These are phyloP conservation scores for Penicillium sp. DNA, from an alignment of 2,329 filamentous ascomycete species.

Conservation along the genomic window DNA sequence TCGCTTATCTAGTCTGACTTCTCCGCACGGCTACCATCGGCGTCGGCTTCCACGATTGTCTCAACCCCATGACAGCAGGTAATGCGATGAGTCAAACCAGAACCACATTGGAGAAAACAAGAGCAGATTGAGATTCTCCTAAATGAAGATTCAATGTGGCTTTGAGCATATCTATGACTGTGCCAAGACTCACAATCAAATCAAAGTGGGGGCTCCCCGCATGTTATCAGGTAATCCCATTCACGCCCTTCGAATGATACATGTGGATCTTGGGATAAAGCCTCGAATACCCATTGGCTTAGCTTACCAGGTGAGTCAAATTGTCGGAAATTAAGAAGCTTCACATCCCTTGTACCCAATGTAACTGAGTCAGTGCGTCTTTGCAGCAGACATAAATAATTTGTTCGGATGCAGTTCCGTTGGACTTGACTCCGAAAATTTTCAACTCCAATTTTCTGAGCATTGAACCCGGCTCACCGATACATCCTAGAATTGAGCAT, in stretches of 20 bases:
- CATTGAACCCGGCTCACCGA: background rate
- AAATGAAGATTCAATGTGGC: background rate
- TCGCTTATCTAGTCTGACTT: background rate
- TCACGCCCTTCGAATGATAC: background rate
- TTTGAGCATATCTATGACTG: background rate
- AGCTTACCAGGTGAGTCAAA: background rate
- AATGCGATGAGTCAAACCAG: background rate
- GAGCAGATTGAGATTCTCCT: background rate
- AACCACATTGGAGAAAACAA: background rate
- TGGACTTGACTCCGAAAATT: background rate
- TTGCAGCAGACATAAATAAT: background rate
- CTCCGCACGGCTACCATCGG: background rate
- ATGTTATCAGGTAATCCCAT: background rate
- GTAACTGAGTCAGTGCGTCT: background rate
- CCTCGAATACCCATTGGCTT: background rate
- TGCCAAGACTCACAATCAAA: background rate
- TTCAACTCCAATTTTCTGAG: background rate
- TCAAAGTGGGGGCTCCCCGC: background rate
- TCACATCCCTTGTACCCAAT: background rate
- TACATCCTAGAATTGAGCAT: background rate
- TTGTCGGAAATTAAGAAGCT: background rate
- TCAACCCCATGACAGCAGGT: background rate
- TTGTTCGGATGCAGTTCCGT: background rate
- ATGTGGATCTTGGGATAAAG: background rate
- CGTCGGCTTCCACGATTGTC: background rate